phyloP scores from a whole-genome alignment of 2,329 filamentous ascomycete genomes.

The Fusarium nurragi region DNA sequence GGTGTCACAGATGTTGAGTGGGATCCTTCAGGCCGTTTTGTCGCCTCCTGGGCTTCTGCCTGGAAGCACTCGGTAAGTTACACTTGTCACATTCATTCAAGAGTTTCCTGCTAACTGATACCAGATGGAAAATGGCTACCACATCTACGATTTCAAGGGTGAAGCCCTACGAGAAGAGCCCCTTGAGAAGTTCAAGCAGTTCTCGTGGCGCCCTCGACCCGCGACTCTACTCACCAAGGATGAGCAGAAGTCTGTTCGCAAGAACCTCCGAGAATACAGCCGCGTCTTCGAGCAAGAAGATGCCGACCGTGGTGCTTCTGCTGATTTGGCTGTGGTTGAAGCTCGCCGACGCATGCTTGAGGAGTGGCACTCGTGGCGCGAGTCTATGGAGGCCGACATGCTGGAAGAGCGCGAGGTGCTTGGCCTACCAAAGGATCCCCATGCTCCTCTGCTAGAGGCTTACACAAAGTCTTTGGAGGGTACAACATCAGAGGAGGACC shows the following conservation, averaged over 20 bases:
- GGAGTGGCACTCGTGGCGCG: constrained; percentile 90
- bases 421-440: constrained; percentile 72
- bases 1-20: constrained; percentile 97
- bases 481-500: constrained; percentile 71
- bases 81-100: constrained; percentile 21
- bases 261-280: constrained; percentile 97
- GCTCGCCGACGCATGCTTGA: constrained; percentile 81
- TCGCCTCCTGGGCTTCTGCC: constrained; percentile 89
- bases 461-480: constrained; percentile 62
- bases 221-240: constrained; percentile 92
- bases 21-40: constrained; percentile 95
- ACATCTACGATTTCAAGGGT: constrained; percentile 96
- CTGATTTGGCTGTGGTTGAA: constrained; percentile 93
- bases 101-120: constrained; percentile 16
- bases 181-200: constrained; percentile 98
- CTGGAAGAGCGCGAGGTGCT: constrained; percentile 74
- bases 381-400: constrained; percentile 75
- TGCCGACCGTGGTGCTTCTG: constrained; percentile 89
- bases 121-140: constrained; percentile 99
- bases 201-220: constrained; percentile 92
- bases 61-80: constrained; percentile 92
- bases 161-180: constrained; percentile 88
- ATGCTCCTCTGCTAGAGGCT: constrained; percentile 68
- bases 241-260: constrained; percentile 96
- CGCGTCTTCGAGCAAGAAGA: constrained; percentile 96